Conservation (phyloP, 164 flowering plant species). For the Sedum album region DNA sequence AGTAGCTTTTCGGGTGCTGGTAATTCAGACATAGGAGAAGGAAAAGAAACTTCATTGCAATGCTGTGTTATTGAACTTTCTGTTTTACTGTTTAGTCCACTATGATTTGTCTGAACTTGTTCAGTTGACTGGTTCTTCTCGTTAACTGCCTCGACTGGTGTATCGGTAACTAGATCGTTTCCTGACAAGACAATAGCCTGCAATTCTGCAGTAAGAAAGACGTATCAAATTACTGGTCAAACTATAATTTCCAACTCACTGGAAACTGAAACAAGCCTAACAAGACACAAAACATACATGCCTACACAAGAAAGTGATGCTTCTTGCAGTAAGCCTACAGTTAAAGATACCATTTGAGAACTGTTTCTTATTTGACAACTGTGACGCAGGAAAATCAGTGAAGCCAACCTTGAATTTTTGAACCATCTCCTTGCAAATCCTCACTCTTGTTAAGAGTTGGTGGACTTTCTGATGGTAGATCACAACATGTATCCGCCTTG, state of each 20-base stretch:
- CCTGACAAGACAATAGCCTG: not conserved
- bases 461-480: not conserved
- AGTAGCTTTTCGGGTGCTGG: conserved; percentile 76
- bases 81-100: conserved; percentile 19
- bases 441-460: not conserved
- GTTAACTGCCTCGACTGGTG: conserved; percentile 4
- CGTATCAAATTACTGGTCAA: not conserved
- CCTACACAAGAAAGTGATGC: not conserved
- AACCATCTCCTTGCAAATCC: not conserved
- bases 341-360: not conserved
- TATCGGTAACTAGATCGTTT: conserved; percentile 6
- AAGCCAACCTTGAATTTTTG: not conserved
- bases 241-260: not conserved
- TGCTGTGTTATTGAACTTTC: conserved; percentile 18
- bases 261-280: not conserved
- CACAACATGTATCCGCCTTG: conserved; percentile 6
- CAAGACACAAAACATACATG: not conserved
- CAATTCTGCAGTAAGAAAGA: not conserved
- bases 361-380: not conserved
- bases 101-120: conserved; percentile 17
- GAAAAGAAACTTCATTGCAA: conserved; percentile 20
- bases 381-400: not conserved
- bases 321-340: not conserved
- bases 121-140: conserved; percentile 19
- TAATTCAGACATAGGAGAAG: conserved; percentile 30